These are phyloP conservation scores for Pisolithus thermaeus DNA, from an alignment of 1,284 basidiomycete genomes.

Conservation along the genomic window DNA sequence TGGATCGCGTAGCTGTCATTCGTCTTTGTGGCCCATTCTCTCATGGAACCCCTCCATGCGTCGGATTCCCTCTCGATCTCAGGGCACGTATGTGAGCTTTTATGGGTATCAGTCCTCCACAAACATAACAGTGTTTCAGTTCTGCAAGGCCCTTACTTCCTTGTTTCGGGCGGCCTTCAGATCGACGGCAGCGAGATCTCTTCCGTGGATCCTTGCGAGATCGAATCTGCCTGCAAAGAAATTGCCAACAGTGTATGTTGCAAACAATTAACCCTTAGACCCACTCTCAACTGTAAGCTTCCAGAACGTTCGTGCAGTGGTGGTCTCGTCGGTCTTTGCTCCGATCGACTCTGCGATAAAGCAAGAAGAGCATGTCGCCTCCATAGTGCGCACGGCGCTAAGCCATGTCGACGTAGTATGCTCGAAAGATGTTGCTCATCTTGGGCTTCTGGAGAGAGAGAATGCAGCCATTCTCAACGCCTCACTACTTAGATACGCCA, in stretches of 20 bases:
- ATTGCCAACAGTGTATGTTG: conserved; percentile 23
- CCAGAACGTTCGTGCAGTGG: conserved; percentile 39
- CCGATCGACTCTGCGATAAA: conserved; percentile 39
- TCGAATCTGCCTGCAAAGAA: conserved; percentile 29
- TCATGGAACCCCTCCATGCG: conserved; percentile 34
- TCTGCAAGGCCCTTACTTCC: conserved; percentile 35
- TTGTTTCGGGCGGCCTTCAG: conserved; percentile 42
- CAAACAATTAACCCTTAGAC: not conserved
- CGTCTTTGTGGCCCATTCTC: conserved; percentile 45
- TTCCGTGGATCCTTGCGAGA: conserved; percentile 33
- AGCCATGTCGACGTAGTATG: conserved; percentile 34
- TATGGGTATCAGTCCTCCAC: not conserved
- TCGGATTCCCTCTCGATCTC: conserved; percentile 34
- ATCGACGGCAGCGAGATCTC: conserved; percentile 47
- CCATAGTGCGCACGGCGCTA: conserved; percentile 37
- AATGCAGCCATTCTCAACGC: conserved; percentile 61
- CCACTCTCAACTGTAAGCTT: conserved; percentile 10
- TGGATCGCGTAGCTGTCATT: conserved; percentile 49
- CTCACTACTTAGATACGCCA: conserved; percentile 51
- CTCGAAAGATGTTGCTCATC: conserved; percentile 42
- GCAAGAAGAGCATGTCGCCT: conserved; percentile 43
- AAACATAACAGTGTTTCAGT: conserved; percentile 32
- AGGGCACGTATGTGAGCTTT: conserved; percentile 18
- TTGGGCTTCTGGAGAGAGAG: conserved; percentile 56
- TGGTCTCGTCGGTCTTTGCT: conserved; percentile 46